These are phyloP conservation scores for Podaxis sp. DNA, from an alignment of 768 basidiomycete species.

Conservation along the genomic window DNA sequence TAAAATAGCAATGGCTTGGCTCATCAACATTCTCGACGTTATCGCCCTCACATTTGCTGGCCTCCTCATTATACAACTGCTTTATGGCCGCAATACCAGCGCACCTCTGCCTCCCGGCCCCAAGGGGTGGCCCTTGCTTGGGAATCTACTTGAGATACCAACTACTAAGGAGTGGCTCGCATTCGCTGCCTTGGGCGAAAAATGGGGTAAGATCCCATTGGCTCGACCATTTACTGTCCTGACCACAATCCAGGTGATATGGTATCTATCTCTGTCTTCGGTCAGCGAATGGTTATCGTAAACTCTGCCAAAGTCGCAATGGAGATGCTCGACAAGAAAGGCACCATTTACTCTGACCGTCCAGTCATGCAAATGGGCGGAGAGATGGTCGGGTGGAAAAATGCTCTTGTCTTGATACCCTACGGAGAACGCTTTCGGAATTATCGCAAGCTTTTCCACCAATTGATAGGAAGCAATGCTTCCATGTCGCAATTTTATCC, in stretches of 20 bases:
- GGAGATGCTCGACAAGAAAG: conserved; percentile 52
- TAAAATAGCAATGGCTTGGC: conserved; percentile 12
- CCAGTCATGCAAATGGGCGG: conserved; percentile 42
- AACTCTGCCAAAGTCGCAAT: conserved; percentile 38
- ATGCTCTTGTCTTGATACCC: conserved; percentile 31
- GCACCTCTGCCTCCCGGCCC: conserved; percentile 45
- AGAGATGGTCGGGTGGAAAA: conserved; percentile 40
- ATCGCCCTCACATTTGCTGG: conserved; percentile 16
- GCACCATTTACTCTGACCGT: conserved; percentile 54
- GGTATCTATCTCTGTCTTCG: conserved; percentile 41
- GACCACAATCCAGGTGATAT: conserved; percentile 34
- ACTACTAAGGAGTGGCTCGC: conserved; percentile 42
- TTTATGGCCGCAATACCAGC: conserved; percentile 15
- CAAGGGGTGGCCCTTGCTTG: conserved; percentile 40
- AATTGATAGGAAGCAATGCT: conserved; percentile 36
- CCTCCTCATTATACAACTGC: conserved; percentile 19
- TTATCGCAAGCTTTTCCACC: conserved; percentile 40
- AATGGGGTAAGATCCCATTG: conserved; percentile 34
- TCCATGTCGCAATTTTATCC: conserved; percentile 36
- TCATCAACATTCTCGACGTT: conserved; percentile 18
- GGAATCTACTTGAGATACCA: conserved; percentile 51
- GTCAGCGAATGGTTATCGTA: conserved; percentile 44
- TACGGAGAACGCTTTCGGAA: conserved; percentile 40
- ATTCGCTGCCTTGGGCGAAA: conserved; percentile 42
- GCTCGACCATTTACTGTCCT: background rate